phyloP scores from a whole-genome alignment of 805 yeast species.

The Ogataea minuta region DNA sequence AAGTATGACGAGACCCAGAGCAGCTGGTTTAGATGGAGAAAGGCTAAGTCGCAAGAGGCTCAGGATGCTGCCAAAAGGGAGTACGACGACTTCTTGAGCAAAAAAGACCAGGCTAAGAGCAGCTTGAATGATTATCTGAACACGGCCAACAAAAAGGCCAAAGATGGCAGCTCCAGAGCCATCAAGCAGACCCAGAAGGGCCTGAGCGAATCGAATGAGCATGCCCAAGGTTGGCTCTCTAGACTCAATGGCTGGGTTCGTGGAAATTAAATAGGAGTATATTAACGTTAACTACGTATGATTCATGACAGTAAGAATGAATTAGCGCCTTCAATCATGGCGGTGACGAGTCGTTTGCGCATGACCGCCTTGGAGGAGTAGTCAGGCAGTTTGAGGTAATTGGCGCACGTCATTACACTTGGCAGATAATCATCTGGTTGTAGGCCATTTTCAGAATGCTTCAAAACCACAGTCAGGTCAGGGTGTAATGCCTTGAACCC shows the following conservation, averaged over 20 bases:
- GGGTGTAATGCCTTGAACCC: conserved; percentile 86
- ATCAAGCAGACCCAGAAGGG: conserved; percentile 21
- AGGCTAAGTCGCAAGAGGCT: conserved; percentile 28
- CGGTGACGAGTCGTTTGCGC: conserved; percentile 57
- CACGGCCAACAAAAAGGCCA: conserved; percentile 14
- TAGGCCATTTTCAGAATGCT: conserved; percentile 69
- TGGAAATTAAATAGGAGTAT: conserved; percentile 14
- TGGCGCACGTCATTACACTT: conserved; percentile 98
- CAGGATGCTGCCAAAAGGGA: conserved; percentile 28
- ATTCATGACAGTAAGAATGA: conserved; percentile 73
- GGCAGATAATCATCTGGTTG: conserved; percentile 81
- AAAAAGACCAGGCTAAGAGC: conserved; percentile 24
- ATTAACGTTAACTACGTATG: background rate
- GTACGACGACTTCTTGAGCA: conserved; percentile 23
- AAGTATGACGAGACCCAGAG: conserved; percentile 28
- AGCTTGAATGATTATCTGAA: conserved; percentile 18
- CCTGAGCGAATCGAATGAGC: conserved; percentile 18
- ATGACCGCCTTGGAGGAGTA: conserved; percentile 65
- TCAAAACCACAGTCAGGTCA: conserved; percentile 80
- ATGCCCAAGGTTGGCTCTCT: conserved; percentile 25
- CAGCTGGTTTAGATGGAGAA: conserved; percentile 32
- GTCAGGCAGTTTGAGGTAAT: conserved; percentile 84
- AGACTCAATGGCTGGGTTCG: conserved; percentile 23
- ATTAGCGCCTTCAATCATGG: conserved; percentile 85
- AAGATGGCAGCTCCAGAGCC: conserved; percentile 11